Percentiles rank a stretch among this genome's conserved stretches.
Evolutionary conservation across 1,139 yeast genomes (phyloP).

Genomic region (Yamadazyma dushanensis): DNA sequence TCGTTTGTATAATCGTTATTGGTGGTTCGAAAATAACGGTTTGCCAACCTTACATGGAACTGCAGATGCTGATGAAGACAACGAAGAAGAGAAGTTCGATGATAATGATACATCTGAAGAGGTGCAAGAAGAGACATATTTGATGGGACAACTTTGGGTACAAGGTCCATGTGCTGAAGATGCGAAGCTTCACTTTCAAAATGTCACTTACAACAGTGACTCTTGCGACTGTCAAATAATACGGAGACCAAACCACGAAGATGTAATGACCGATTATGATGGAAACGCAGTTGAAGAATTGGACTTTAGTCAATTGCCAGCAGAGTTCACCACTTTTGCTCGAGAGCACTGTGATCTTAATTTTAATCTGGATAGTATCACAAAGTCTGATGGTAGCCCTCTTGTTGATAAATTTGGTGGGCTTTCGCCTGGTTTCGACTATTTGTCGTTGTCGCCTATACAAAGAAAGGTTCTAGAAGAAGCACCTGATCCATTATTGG

Average conservation of each 20-base stretch:
- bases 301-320: slow-evolving; percentile 20
- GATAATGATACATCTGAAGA: slow-evolving; percentile 42
- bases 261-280: slow-evolving; percentile 7
- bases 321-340: slow-evolving; percentile 21
- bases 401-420: slow-evolving; percentile 49
- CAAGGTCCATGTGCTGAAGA: slow-evolving; percentile 88
- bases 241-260: slow-evolving; percentile 8
- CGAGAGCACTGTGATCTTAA: slow-evolving; percentile 19
- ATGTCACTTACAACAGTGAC: slow-evolving; percentile 9
- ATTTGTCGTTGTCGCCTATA: slow-evolving; percentile 35
- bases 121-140: slow-evolving; percentile 57
- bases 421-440: slow-evolving; percentile 22
- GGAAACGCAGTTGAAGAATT: slow-evolving; percentile 17
- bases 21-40: slow-evolving; percentile 95
- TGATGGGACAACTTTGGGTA: slow-evolving; percentile 89
- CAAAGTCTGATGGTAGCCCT: slow-evolving; percentile 12
- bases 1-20: slow-evolving; percentile 79
- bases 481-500: slow-evolving; percentile 51
- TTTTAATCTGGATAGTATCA: slow-evolving; percentile 21
- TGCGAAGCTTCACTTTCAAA: slow-evolving; percentile 26
- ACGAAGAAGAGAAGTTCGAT: slow-evolving; percentile 32
- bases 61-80: slow-evolving; percentile 37
- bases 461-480: slow-evolving; percentile 75
- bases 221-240: not conserved
- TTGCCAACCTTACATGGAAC: slow-evolving; percentile 58